A percentile compares a stretch with the other conserved stretches of the same genome.
These are phyloP conservation scores for Tricladium varicosporioides DNA, from an alignment of 2,329 filamentous ascomycete genomes.

Conservation along the genomic window DNA sequence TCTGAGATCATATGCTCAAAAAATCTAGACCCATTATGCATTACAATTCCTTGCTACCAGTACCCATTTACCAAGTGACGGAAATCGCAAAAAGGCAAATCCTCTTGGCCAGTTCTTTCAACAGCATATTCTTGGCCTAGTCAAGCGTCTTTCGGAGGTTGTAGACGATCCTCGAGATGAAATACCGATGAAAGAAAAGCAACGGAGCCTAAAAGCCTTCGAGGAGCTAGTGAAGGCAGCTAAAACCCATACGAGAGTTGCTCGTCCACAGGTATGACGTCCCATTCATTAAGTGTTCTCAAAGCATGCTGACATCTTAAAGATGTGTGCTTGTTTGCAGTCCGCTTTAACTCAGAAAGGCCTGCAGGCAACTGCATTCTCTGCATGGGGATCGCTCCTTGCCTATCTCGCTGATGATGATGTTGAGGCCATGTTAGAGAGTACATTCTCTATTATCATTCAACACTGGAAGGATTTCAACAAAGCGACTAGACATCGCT, in stretches of 20 bases:
- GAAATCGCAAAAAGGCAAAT: conserved; percentile 46
- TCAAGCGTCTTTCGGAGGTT: conserved; percentile 74
- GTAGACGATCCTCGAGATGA: conserved; percentile 67
- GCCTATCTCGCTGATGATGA: conserved; percentile 74
- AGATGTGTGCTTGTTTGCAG: conserved; percentile 91
- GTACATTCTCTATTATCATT: conserved; percentile 83
- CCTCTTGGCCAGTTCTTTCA: conserved; percentile 75
- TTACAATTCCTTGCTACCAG: conserved; percentile 42
- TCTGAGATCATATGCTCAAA: neutral
- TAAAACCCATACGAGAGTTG: conserved; percentile 69
- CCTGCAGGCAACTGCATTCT: conserved; percentile 76
- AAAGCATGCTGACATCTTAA: conserved; percentile 17
- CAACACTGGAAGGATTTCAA: conserved; percentile 75
- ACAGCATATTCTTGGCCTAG: conserved; percentile 80
- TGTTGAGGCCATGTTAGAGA: conserved; percentile 76
- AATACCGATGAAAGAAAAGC: conserved; percentile 65
- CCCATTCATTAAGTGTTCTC: neutral
- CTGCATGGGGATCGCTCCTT: conserved; percentile 80
- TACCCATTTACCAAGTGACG: conserved; percentile 23
- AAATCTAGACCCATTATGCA: conserved; percentile 29
- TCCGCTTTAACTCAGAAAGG: conserved; percentile 74
- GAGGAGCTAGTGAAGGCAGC: conserved; percentile 83
- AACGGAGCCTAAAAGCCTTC: conserved; percentile 76
- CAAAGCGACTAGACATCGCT: conserved; percentile 54
- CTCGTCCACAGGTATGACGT: conserved; percentile 76